Evolutionary conservation across 495 filamentous ascomycete species (phyloP), one percentile per base, ranked within the genome.

Genomic region (Penicillium maclennaniae): DNA sequence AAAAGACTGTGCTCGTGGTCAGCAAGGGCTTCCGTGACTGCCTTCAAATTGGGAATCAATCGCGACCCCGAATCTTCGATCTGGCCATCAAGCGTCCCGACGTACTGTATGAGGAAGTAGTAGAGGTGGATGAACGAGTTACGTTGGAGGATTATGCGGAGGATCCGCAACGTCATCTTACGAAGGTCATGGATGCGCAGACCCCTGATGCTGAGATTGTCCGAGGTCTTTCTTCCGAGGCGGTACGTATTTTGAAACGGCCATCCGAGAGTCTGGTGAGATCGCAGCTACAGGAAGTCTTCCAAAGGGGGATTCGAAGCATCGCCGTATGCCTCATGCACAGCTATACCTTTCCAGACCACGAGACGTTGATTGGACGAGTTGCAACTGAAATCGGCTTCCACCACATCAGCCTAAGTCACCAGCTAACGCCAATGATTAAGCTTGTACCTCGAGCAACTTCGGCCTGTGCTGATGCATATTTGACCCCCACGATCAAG

Each of bases 11-110:
- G 4, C 77, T 97, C 62, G 79, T 96, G 6, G 87, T 92, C 16
- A 96, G 87, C 4, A 84, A 87, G 60, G 91, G 91, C 0, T 97
- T 97, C 74, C 85, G 83, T 49, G 91, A 96, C 65, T 91, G 88
- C 58, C 75, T 96, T 14, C 80, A 86, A 37, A 89, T 91, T 59
- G 84, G 87, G 39, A 88, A 91, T 67, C 87, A 92, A 68, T 84
- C 82, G 23, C 72, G 85, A 0, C 87, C 86, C n/a, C 79, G 78
- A 56, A 87, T 88, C 49, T 91, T 91, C 55, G 86, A 89, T 64
- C 72, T 89, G 19, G 83, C 78, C 14, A 87, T 88, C 48, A 73
- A 72, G 53, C 88, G 86, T 60, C 87, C 87, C 1, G 85, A 87
- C 31, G 84, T 89, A 1, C 73, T 91, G 0, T 91, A 90, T 63